phyloP scores from a whole-genome alignment of 1,284 basidiomycete species.

The Rugosomyces carneus region DNA sequence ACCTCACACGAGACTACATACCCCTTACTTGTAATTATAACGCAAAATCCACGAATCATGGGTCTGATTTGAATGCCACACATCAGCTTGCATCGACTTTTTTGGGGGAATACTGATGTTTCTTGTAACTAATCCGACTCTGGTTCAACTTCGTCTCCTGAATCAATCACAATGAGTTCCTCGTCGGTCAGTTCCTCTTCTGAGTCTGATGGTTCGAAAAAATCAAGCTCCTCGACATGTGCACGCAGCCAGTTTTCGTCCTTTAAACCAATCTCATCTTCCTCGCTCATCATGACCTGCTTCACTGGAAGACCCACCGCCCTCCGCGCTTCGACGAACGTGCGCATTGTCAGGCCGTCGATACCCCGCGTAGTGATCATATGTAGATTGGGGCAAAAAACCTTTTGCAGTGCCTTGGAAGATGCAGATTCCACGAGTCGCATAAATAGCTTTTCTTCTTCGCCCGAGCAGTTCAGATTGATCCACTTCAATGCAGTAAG shows the following conservation, averaged over 20 bases:
- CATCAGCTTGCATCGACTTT: background rate
- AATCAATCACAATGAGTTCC: slow-evolving; percentile 1
- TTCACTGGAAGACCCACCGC: slow-evolving; percentile 37
- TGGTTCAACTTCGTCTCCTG: slow-evolving; percentile 4
- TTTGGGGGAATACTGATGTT: background rate
- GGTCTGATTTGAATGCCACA: background rate
- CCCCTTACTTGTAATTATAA: slow-evolving; percentile 2
- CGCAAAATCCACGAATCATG: background rate
- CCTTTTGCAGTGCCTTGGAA: slow-evolving; percentile 2
- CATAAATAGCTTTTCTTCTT: slow-evolving; percentile 32
- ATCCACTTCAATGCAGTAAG: slow-evolving; percentile 37
- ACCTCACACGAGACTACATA: slow-evolving; percentile 4
- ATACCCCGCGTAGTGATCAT: slow-evolving; percentile 41
- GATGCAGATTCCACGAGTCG: slow-evolving; percentile 25
- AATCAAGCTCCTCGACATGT: slow-evolving; percentile 41
- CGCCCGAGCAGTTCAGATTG: slow-evolving; percentile 36
- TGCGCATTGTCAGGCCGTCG: slow-evolving; percentile 32
- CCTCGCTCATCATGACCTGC: slow-evolving; percentile 38
- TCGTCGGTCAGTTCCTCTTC: slow-evolving; percentile 30
- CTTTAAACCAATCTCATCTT: slow-evolving; percentile 27
- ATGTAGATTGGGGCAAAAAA: slow-evolving; percentile 37
- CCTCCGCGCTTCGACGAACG: slow-evolving; percentile 38
- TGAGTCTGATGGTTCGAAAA: slow-evolving; percentile 39
- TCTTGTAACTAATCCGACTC: background rate
- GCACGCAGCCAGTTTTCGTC: slow-evolving; percentile 42